A percentile compares a stretch with the other conserved stretches of the same genome.
Evolutionary conservation across 805 yeast genomes (phyloP).

Genomic region (Martiniozyma abietophila): DNA sequence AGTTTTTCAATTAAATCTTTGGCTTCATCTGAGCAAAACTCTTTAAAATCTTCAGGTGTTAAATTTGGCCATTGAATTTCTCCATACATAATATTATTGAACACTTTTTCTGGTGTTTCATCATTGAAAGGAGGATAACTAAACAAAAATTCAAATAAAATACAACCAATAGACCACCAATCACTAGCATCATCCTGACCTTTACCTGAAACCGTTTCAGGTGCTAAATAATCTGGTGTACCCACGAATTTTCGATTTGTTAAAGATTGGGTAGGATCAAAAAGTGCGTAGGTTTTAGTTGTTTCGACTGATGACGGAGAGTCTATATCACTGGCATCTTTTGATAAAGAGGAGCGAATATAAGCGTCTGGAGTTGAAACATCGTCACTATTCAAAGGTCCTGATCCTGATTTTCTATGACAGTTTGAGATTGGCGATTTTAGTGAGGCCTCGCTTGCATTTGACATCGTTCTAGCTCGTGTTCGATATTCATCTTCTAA

Average conservation of each 20-base stretch:
- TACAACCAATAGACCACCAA: conserved; percentile 99
- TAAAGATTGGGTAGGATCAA: conserved; percentile 48
- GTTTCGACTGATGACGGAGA: conserved; percentile 12
- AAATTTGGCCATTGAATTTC: conserved; percentile 79
- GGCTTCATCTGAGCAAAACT: conserved; percentile 55
- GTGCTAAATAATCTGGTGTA: conserved; percentile 96
- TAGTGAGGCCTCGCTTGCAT: conserved; percentile 28
- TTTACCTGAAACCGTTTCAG: conserved; percentile 83
- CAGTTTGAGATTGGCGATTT: conserved; percentile 42
- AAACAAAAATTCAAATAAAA: conserved; percentile 80
- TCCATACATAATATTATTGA: conserved; percentile 67
- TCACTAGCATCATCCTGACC: conserved; percentile 83
- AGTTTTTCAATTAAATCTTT: conserved; percentile 62
- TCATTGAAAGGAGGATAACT: conserved; percentile 97
- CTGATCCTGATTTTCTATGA: conserved; percentile 35
- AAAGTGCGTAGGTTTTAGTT: conserved; percentile 46
- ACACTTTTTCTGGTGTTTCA: conserved; percentile 66
- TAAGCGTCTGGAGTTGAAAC: conserved; percentile 1
- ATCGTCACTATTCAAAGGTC: conserved; percentile 4
- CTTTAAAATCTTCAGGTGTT: conserved; percentile 40
- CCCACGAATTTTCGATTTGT: conserved; percentile 73
- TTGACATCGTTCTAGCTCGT: conserved; percentile 23
- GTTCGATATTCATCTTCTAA: conserved; percentile 12
- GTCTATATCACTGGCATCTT: conserved; percentile 5
- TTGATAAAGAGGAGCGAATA: conserved; percentile 29